A percentile compares a stretch with the other conserved stretches of the same genome.
phyloP scores from a whole-genome alignment of 495 filamentous ascomycete genomes.

The Cercophora sp. region DNA sequence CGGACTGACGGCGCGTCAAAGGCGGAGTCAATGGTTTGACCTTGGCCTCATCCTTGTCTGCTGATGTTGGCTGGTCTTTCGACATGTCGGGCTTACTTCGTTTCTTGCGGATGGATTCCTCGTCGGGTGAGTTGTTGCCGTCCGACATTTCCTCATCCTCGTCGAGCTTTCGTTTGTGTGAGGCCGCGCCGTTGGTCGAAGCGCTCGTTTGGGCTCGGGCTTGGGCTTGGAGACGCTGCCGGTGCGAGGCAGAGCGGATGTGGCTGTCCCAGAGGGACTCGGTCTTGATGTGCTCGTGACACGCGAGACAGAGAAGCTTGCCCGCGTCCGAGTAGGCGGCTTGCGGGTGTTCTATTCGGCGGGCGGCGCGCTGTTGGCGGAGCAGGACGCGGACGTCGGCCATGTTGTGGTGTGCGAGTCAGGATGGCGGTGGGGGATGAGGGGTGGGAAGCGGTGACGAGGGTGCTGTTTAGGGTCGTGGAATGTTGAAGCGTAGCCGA shows the following conservation, averaged over 20 bases:
- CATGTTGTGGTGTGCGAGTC: too few relatives aligned
- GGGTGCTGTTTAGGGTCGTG: too few relatives aligned
- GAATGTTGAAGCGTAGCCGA: too few relatives aligned
- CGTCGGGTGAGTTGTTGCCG: conserved; percentile 29
- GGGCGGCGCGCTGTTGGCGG: conserved; percentile 72
- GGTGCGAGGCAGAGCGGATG: conserved; percentile 46
- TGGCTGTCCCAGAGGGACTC: conserved; percentile 60
- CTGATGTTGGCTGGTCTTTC: not conserved
- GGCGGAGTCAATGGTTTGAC: conserved; percentile 31
- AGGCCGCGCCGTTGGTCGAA: not conserved
- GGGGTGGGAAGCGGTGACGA: not conserved
- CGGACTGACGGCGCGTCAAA: conserved; percentile 30
- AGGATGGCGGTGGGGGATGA: not conserved
- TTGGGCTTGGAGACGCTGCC: conserved; percentile 30
- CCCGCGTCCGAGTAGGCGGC: conserved; percentile 58
- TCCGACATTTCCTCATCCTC: conserved; percentile 35
- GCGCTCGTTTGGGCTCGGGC: conserved; percentile 13
- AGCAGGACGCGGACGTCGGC: conserved; percentile 79
- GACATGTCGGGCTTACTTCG: conserved; percentile 34
- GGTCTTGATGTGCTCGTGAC: conserved; percentile 56
- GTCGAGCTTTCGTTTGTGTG: conserved; percentile 39
- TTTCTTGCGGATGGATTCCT: conserved; percentile 40
- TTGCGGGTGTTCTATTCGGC: conserved; percentile 65
- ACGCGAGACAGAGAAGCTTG: conserved; percentile 56
- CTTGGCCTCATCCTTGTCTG: not conserved